Base-by-base conservation (phyloP, 768 basidiomycete species). In the Lyophyllum shimeji region DNA sequence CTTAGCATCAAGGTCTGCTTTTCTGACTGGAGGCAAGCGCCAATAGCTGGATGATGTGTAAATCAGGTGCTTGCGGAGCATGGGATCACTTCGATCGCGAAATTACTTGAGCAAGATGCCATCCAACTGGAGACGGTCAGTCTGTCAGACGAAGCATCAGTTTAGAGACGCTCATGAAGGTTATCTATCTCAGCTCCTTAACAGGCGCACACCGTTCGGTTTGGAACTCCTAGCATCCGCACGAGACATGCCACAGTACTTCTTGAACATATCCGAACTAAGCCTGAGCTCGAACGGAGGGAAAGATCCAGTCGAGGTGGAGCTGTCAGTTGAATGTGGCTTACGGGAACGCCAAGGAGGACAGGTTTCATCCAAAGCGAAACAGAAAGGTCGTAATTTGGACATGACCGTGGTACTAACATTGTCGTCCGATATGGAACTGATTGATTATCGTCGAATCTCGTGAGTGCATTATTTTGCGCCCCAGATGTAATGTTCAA, bases 371-470 rank as follows among this genome's bases (percentile, higher is more conserved):
- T 57, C 68, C 21, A 79, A 72, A 55, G 61, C 63, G 39, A 85
- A 79, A 62, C 66, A 69, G 1, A 81, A 78, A 60, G 64, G 67
- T 52, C 67, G 73, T n/a, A 68, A 67, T 45, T 68, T 71, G 7
- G 83, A 86, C 58, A 86, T 84, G 78, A 90, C 92, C 0, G 76
- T 81, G 25, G 75, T 94, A n/a, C 69, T 93, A 42, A 86, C 87
- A 3, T 46, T 90, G 37, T 90, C 87, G 0, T 92, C 90, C 1
- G 92, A 93, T 66, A 70, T 83, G 62, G 78, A 81, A 21, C 84
- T 87, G 50, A 69, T 96, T 54, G 90, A 93, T 65, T 94, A 89
- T 66, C 85, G 93, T 27, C 82, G 89, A 20, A 89, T 90, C 43
- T 76, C 81, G 93, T 93, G 62, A 59, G 76, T 67, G 12, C 17